These are phyloP conservation scores for Xylariomycetidae sp. DNA, from an alignment of 2,329 filamentous ascomycete genomes.

Conservation along the genomic window DNA sequence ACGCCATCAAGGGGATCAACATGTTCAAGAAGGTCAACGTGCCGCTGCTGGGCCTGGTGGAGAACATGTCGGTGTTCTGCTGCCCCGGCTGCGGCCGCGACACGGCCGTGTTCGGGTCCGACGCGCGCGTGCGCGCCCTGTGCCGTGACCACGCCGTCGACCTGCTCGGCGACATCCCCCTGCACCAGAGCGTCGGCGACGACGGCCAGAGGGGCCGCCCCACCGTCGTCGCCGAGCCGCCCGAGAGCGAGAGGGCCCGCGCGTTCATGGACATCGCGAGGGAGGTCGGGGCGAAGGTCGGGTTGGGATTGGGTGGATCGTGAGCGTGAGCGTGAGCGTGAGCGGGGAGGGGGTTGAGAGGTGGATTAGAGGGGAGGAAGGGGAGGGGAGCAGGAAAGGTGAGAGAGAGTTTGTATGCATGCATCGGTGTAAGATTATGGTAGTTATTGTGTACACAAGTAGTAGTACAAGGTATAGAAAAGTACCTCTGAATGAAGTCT, in stretches of 20 bases:
- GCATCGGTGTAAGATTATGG: no score
- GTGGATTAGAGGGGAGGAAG: no score
- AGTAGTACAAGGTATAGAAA: no score
- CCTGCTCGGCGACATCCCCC: slow-evolving; percentile 83
- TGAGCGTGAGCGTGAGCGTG: no score
- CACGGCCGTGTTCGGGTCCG: slow-evolving; percentile 69
- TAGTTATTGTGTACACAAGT: no score
- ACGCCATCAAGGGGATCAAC: slow-evolving; percentile 85
- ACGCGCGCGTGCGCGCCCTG: slow-evolving; percentile 59
- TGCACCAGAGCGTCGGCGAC: slow-evolving; percentile 81
- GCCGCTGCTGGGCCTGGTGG: slow-evolving; percentile 78
- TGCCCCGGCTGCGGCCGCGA: slow-evolving; percentile 74
- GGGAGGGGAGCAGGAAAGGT: no score
- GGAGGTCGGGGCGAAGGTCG: slow-evolving; percentile 44
- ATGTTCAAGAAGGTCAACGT: slow-evolving; percentile 87
- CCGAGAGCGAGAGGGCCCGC: slow-evolving; percentile 64
- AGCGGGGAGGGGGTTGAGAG: no score
- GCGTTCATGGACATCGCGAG: slow-evolving; percentile 70
- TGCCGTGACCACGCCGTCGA: slow-evolving; percentile 70
- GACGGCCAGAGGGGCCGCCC: slow-evolving; percentile 85
- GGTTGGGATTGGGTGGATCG: no score
- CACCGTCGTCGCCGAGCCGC: slow-evolving; percentile 83
- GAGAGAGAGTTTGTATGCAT: no score
- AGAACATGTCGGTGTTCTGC: slow-evolving; percentile 84
- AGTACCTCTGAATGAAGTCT: no score